These are phyloP conservation scores for Ceratocystis huliohia DNA, from an alignment of 2,329 filamentous ascomycete species.

Conservation along the genomic window DNA sequence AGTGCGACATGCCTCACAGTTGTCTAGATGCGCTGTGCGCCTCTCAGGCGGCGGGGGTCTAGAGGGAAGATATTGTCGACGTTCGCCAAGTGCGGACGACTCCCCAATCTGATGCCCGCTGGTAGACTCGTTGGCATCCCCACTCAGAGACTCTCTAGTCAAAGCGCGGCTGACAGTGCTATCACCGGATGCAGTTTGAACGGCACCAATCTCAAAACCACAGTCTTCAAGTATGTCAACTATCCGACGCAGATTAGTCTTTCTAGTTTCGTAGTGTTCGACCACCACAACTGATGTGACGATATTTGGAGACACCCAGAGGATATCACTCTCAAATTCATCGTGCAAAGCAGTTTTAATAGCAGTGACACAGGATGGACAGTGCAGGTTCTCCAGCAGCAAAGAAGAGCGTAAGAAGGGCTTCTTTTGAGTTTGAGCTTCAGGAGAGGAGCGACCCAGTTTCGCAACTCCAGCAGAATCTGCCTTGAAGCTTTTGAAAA, in stretches of 20 bases:
- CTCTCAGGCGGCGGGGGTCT: constrained; percentile 15
- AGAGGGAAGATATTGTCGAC: constrained; percentile 15
- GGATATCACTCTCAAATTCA: constrained; percentile 35
- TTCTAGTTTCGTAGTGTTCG: constrained; percentile 36
- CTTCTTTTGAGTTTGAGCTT: not conserved
- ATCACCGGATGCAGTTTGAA: constrained; percentile 30
- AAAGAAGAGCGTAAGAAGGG: constrained; percentile 26
- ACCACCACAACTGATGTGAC: constrained; percentile 57
- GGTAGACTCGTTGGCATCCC: not conserved
- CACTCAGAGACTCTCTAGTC: not conserved
- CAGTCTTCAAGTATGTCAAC: constrained; percentile 39
- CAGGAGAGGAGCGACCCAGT: not conserved
- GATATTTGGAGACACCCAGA: constrained; percentile 55
- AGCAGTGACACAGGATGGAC: constrained; percentile 57
- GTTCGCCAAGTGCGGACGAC: not conserved
- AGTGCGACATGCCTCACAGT: constrained; percentile 30
- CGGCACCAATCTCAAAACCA: constrained; percentile 39
- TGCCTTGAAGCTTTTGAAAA: not conserved
- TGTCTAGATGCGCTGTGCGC: constrained; percentile 28
- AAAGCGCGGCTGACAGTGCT: constrained; percentile 25
- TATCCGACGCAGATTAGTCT: constrained; percentile 34
- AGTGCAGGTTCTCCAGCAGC: constrained; percentile 63
- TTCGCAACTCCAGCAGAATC: not conserved
- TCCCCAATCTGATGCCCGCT: not conserved
- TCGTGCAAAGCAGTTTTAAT: constrained; percentile 48